These are phyloP conservation scores for Rhizopogon vulgaris DNA, from an alignment of 768 basidiomycete genomes.

Conservation along the genomic window DNA sequence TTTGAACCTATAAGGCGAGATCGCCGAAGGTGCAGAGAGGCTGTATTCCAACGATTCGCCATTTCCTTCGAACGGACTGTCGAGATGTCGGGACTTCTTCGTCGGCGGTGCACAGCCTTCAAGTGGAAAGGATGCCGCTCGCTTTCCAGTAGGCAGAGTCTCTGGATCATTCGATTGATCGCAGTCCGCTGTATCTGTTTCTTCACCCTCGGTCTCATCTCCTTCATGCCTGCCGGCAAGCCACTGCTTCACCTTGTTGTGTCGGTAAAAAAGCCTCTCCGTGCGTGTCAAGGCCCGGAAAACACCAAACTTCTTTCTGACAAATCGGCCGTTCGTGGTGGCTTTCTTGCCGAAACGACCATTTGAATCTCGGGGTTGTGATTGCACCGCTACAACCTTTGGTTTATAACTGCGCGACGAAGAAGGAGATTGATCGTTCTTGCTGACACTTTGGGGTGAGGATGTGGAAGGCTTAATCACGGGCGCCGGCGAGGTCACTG, in stretches of 20 bases:
- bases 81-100: slow-evolving; percentile 20
- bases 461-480: slow-evolving; percentile 7
- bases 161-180: slow-evolving; percentile 8
- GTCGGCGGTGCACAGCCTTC: slow-evolving; percentile 21
- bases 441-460: slow-evolving; percentile 16
- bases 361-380: slow-evolving; percentile 57
- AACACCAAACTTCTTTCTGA: slow-evolving; percentile 28
- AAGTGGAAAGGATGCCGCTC: slow-evolving; percentile 12
- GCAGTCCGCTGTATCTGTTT: slow-evolving; percentile 9
- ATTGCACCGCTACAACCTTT: slow-evolving; percentile 38
- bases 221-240: slow-evolving; percentile 13
- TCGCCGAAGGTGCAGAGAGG: slow-evolving; percentile 20
- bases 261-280: slow-evolving; percentile 36
- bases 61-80: slow-evolving; percentile 13
- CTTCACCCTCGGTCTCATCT: slow-evolving; percentile 15
- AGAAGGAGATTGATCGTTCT: slow-evolving; percentile 17
- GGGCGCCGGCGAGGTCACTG: slow-evolving; percentile 7
- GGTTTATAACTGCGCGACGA: slow-evolving; percentile 26
- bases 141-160: slow-evolving; percentile 17
- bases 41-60: slow-evolving; percentile 19
- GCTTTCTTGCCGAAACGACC: slow-evolving; percentile 66
- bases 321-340: slow-evolving; percentile 37
- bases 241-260: slow-evolving; percentile 32
- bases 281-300: slow-evolving; percentile 28
- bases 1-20: slow-evolving; percentile 23